Percentiles rank a stretch among this genome's conserved stretches.
These are phyloP conservation scores for Salix udensis DNA, from an alignment of 345 rosid genomes.

Conservation along the genomic window DNA sequence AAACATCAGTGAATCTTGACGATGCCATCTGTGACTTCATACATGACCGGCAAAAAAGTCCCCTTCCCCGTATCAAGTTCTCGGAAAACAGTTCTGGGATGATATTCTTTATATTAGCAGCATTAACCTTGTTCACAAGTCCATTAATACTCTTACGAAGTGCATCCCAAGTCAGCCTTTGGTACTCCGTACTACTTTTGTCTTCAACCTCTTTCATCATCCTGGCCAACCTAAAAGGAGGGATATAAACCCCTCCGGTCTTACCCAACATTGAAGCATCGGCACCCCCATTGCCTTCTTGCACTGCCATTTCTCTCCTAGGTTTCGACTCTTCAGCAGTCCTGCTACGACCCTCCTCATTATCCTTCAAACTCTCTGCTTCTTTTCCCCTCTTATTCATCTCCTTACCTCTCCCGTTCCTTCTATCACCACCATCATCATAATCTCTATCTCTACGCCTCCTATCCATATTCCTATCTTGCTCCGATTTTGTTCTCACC, in stretches of 20 bases:
- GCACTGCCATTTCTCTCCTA: conserved; percentile 13
- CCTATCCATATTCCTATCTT: conserved; percentile 10
- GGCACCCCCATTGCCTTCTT: conserved; percentile 38
- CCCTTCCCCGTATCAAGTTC: conserved; percentile 85
- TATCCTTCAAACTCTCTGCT: conserved; percentile 14
- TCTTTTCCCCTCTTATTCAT: conserved; percentile 25
- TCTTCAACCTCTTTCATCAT: conserved; percentile 90
- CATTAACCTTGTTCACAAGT: conserved; percentile 84
- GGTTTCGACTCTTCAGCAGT: conserved; percentile 30
- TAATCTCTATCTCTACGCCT: conserved; percentile 13
- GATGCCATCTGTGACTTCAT: conserved; percentile 99
- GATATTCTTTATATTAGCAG: conserved; percentile 76
- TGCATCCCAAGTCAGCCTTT: conserved; percentile 92
- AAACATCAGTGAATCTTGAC: conserved; percentile 83
- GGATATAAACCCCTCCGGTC: conserved; percentile 85
- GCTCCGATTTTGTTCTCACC: conserved; percentile 4
- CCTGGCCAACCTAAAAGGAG: conserved; percentile 78
- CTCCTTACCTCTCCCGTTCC: conserved; percentile 24
- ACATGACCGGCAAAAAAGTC: conserved; percentile 83
- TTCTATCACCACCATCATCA: conserved; percentile 26
- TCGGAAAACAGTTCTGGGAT: conserved; percentile 82
- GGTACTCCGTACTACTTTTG: conserved; percentile 77
- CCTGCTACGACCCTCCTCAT: conserved; percentile 30
- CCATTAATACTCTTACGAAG: conserved; percentile 92
- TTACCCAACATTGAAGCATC: conserved; percentile 41